Base-by-base conservation (phyloP, 1,284 basidiomycete species). In the Schizopora paradoxa region DNA sequence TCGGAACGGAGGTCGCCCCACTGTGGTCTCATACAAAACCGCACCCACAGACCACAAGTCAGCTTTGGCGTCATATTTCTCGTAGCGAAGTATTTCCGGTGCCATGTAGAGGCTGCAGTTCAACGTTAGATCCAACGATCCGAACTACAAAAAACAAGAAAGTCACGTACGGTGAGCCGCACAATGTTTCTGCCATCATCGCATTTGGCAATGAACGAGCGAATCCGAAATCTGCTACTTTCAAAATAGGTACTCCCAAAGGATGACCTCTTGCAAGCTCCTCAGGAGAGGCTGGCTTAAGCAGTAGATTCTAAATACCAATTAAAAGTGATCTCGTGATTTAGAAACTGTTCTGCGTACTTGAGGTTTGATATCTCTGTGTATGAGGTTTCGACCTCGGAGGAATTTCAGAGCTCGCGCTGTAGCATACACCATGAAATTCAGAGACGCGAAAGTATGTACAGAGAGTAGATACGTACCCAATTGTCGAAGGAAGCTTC, bases 31-130 rank as follows among this genome's bases (percentile, higher is more conserved):
- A 65, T 86, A 99, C 1, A 98, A 70, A 2, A 99, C 95, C 0
- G 96, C 93, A 5, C 95, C 96, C 25, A 98, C 91, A 5, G 91
- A 95, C 95, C 95, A 99, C 1, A 99, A 73, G 61, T 99, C 95
- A 1, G 91, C 95, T 62, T 94, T 97, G 19, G 93, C 93, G 62
- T 97, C 93, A 65, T 99, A 98, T 65, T 95, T 96, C 67, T 99
- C 89, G 63, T 97, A 97, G 16, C 91, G 81, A 14, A 99, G 70
- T 54, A 99, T 99, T 66, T 99, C 95, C 0, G 95, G 95, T 0
- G 96, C 95, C 95, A 99, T 99, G 68, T 99, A 99, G 25, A 99
- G 68, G 37, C 88, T 91, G 55, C 5, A 25, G 11, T 14, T 6
- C 14, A 16, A 51, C 10, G 7, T 16, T 4, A 7, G 32, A 13